Evolutionary conservation across 2,329 filamentous ascomycete genomes (phyloP).

Genomic region (Aspergillus puulaauensis): DNA sequence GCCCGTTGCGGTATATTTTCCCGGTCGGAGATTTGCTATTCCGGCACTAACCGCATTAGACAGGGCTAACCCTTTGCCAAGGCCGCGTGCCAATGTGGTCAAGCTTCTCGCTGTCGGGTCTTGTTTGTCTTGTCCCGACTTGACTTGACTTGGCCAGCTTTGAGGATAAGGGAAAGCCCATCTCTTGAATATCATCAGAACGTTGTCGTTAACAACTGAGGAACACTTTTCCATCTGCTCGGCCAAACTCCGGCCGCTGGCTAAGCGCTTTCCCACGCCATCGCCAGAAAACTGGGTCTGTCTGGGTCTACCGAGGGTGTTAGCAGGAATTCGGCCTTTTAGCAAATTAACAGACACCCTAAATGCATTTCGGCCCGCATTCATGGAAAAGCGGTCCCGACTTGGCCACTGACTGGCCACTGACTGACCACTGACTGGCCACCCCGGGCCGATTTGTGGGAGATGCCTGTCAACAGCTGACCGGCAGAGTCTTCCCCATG

Average conservation of each 20-base stretch:
- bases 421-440: not conserved
- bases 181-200: not conserved
- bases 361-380: not conserved
- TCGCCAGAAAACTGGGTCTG: no score
- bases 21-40: no score
- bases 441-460: slow-evolving; percentile 1
- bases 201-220: no score
- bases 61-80: no score
- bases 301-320: no score
- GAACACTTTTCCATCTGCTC: not conserved
- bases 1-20: no score
- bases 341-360: no score
- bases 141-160: not conserved
- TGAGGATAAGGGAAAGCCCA: not conserved
- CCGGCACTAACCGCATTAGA: no score
- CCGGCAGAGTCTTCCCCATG: slow-evolving; percentile 14
- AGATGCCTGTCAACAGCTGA: not conserved
- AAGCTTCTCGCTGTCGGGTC: not conserved
- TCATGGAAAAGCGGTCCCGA: not conserved
- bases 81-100: not conserved
- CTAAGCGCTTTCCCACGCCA: slow-evolving; percentile 4
- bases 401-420: not conserved
- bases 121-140: not conserved
- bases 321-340: no score
- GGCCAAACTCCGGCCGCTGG: not conserved